A percentile compares a stretch with the other conserved stretches of the same genome.
These are phyloP conservation scores for Chalciporus piperatus DNA, from an alignment of 768 basidiomycete species.

Conservation along the genomic window DNA sequence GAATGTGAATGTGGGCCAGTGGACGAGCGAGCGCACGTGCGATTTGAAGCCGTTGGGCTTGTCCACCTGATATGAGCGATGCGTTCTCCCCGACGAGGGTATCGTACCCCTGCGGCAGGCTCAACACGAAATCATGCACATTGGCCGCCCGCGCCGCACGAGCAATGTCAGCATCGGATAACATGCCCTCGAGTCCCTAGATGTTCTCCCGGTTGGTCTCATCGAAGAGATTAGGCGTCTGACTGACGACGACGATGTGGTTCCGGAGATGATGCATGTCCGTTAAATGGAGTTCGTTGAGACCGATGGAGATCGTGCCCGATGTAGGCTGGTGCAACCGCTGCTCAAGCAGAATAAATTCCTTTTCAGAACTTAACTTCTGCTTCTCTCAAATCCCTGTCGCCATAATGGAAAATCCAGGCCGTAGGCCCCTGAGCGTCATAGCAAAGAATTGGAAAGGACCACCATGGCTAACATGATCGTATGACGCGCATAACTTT, in stretches of 20 bases:
- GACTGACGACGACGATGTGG: constrained; percentile 85
- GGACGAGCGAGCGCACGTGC: constrained; percentile 84
- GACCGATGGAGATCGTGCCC: constrained; percentile 63
- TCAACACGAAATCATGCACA: constrained; percentile 83
- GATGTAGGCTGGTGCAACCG: constrained; percentile 77
- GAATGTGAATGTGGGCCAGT: constrained; percentile 61
- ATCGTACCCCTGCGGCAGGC: constrained; percentile 80
- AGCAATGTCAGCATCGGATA: constrained; percentile 57
- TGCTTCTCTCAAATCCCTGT: not conserved
- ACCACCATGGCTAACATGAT: not conserved
- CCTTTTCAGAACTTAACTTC: not conserved
- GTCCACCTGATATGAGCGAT: constrained; percentile 87
- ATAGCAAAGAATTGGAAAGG: not conserved
- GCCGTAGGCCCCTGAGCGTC: not conserved
- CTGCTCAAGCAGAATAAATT: constrained; percentile 38
- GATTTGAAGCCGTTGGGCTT: constrained; percentile 90
- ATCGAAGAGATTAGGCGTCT: constrained; percentile 87
- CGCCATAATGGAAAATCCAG: not conserved
- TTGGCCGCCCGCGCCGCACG: constrained; percentile 74
- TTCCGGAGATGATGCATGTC: constrained; percentile 79
- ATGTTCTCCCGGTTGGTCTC: constrained; percentile 87
- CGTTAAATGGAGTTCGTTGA: constrained; percentile 47
- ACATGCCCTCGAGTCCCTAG: constrained; percentile 52
- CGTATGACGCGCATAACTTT: constrained; percentile 8
- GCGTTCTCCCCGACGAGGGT: constrained; percentile 91